Evolutionary conservation across 2,329 filamentous ascomycete genomes (phyloP), one percentile per base, ranked within the genome.

Genomic region (Fusarium xyrophilum): DNA sequence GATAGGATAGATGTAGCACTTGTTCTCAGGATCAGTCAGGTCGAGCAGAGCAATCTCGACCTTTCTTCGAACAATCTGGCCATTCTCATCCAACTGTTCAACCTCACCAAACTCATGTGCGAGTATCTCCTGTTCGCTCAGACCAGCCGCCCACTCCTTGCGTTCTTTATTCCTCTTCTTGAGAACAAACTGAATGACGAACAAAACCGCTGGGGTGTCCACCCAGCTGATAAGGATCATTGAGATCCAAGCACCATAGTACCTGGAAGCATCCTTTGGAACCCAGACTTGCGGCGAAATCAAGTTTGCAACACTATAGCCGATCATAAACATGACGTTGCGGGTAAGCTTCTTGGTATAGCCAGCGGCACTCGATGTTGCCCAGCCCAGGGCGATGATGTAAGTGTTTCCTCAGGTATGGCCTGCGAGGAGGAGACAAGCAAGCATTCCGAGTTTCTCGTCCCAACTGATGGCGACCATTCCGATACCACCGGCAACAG

Each of bases 261-360:
- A 76, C 5, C 74, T 56, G 0, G 75, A 74, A 1, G 65, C 70
- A 14, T 70, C 72, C 69, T 67, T 74, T 0, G 68, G 65, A 3
- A 72, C 71, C 76, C 76, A 81, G 6, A 80, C 76, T 59, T 80
- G 79, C 3, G 79, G 79, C 3, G 76, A 77, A 4, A 79, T 72
- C 10, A 81, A 75, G 32, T 78, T 80, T 6, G 74, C 73, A 2
- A 78, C 60, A 13, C 76, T 75, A 13, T 78, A 78, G 1, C 78
- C 80, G 1, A 80, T 61, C 71, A 80, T 79, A 50, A 79, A 80
- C 71, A 81, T 74, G 15, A 76, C 79, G 14, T 79, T 80, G 2
- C 79, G 75, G 6, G 80, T 81, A 5, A 81, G 77, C 63, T 82
- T 82, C 68, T 82, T 82, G 6, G 60, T 63, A 8, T 63, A 63